Evolutionary conservation across 805 yeast species (phyloP), one percentile per base, ranked within the genome.

Genomic region (Saccharomycopsis malanga): DNA sequence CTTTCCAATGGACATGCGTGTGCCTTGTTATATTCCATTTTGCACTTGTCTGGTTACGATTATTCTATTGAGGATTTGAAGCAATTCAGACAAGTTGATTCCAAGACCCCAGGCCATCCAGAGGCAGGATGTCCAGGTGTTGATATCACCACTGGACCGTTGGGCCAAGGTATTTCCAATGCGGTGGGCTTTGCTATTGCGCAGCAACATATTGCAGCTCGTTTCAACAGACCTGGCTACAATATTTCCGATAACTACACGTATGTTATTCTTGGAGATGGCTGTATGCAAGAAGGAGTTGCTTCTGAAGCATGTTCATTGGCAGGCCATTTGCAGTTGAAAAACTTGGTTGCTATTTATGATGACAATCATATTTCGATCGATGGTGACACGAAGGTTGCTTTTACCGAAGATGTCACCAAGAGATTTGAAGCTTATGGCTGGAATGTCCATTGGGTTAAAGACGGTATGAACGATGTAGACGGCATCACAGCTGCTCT

Each of bases 211-310:
- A 71, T 86, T 53, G 96, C 94, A 58, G 96, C 96, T 56, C 81
- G 83, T 57, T 91, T 81, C 79, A 88, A 89, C 83, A 87, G 85
- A 74, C 94, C 95, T 58, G 83, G 74, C 61, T 77, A 67, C 69
- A 69, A 76, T 39, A 58, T 91, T 49, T 76, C 89, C 48, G 85
- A 87, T 72, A 77, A 78, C 66, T 77, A 73, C 76, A 80, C 88
- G 54, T 91, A 80, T 71, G 68, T 69, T 58, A 80, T 91, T 73
- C 70, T 89, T 53, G 98, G 98, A 72, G 98, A 91, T 61, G 98
- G 98, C 60, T 91, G 98, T 74, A 76, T 91, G 74, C 83, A 83
- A 88, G 98, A 91, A 75, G 98, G 98, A 78, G 87, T 91, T 54
- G 77, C 96, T 53, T 79, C 93, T 51, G 98, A 91, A 76, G 93